phyloP scores from a whole-genome alignment of 768 basidiomycete genomes.

The Infundibulicybe gibba region DNA sequence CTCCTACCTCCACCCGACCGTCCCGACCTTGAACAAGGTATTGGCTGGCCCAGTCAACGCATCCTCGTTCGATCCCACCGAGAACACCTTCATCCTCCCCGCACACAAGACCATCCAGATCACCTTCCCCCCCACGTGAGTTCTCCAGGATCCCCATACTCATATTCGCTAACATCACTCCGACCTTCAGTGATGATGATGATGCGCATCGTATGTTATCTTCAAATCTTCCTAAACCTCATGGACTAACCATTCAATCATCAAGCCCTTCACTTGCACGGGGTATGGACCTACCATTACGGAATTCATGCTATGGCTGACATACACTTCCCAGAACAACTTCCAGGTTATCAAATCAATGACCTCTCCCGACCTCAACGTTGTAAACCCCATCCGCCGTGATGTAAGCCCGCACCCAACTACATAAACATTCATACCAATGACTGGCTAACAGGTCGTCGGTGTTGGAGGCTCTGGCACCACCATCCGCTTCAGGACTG shows the following conservation, averaged over 20 bases:
- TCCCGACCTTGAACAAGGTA: slow-evolving; percentile 23
- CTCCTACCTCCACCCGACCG: slow-evolving; percentile 20
- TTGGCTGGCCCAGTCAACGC: slow-evolving; percentile 17
- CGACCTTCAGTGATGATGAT: slow-evolving; percentile 17
- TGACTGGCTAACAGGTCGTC: slow-evolving; percentile 6
- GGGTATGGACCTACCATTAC: slow-evolving; percentile 10
- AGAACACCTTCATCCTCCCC: slow-evolving; percentile 17
- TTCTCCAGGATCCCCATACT: background rate
- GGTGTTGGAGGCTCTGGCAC: background rate
- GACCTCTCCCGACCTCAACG: slow-evolving; percentile 7
- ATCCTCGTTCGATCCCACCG: background rate
- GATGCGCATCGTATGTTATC: slow-evolving; percentile 21
- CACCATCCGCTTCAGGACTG: slow-evolving; percentile 3
- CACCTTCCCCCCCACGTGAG: slow-evolving; percentile 12
- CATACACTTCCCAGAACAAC: slow-evolving; percentile 20
- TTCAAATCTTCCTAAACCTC: background rate
- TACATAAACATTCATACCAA: background rate
- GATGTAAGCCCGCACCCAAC: background rate
- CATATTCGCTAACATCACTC: background rate
- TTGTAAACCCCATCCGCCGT: slow-evolving; percentile 28
- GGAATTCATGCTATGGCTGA: background rate
- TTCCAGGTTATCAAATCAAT: slow-evolving; percentile 38
- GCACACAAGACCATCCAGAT: slow-evolving; percentile 1
- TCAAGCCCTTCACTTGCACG: slow-evolving; percentile 26
- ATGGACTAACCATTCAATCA: background rate